Percentiles rank a stretch among this genome's conserved stretches.
Conservation (phyloP, 805 yeast species). For the Phaffomyces opuntiae region DNA sequence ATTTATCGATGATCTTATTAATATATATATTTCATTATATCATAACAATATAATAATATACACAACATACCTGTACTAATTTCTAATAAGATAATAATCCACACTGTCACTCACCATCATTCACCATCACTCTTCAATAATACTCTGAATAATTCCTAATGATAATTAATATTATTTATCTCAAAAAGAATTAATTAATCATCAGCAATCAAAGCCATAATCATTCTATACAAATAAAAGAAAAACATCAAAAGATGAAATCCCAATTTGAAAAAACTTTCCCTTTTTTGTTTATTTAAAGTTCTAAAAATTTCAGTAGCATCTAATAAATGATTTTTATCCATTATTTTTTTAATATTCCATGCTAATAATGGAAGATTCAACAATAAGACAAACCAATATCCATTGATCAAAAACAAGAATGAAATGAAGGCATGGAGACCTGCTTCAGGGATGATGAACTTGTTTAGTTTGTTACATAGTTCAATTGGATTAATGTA, state of each 20-base stretch:
- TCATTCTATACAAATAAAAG: slow-evolving; percentile 93
- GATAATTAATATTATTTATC: too few species aligned
- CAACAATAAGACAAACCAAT: slow-evolving; percentile 83
- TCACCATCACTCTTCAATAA: too few species aligned
- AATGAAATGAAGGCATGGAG: slow-evolving; percentile 67
- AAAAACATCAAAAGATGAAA: slow-evolving; percentile 89
- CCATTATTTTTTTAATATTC: slow-evolving; percentile 73
- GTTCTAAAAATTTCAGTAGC: slow-evolving; percentile 98
- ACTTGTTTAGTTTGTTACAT: slow-evolving; percentile 85
- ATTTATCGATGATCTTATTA: too few species aligned
- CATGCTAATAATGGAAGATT: slow-evolving; percentile 79
- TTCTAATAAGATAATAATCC: too few species aligned
- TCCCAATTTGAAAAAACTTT: slow-evolving; percentile 82
- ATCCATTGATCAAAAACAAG: slow-evolving; percentile 76
- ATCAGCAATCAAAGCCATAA: slow-evolving; percentile 70
- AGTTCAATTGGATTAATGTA: slow-evolving; percentile 96
- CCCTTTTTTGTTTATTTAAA: slow-evolving; percentile 86
- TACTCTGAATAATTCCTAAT: too few species aligned
- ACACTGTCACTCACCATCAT: too few species aligned
- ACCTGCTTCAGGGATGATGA: slow-evolving; percentile 85
- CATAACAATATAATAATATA: too few species aligned
- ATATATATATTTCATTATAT: too few species aligned
- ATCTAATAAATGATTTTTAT: slow-evolving; percentile 80
- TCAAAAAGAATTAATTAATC: slow-evolving; percentile 4
- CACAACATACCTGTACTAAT: too few species aligned